phyloP scores from a whole-genome alignment of 371 early-diverging fungal genomes.

The Vairimorpha apis region DNA sequence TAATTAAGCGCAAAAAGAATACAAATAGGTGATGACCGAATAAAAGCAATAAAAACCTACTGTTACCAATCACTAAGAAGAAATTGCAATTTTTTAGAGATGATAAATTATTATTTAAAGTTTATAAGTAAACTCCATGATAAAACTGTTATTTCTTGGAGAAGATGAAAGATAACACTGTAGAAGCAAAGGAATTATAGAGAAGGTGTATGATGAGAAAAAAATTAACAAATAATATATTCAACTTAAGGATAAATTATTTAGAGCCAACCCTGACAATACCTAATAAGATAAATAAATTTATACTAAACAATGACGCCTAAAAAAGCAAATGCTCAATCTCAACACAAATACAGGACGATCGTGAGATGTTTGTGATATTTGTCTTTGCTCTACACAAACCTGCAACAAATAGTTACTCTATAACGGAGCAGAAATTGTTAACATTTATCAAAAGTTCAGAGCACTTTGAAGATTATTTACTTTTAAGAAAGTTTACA shows the following conservation, averaged over 20 bases:
- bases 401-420: background rate
- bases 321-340: background rate
- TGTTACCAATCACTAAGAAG: too few species aligned
- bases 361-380: conserved; percentile 11
- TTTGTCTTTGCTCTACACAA: background rate
- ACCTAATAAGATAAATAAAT: background rate
- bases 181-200: background rate
- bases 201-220: too few species aligned
- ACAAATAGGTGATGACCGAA: background rate
- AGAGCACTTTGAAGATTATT: conserved; percentile 5
- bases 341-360: conserved; percentile 11
- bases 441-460: background rate
- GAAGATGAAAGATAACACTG: too few species aligned
- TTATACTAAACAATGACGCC: conserved; percentile 13
- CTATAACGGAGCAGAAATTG: conserved; percentile 5
- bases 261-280: background rate
- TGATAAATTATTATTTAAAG: too few species aligned
- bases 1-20: background rate
- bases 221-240: background rate
- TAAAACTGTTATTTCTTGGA: too few species aligned
- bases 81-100: too few species aligned
- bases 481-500: background rate
- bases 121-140: too few species aligned
- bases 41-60: background rate
- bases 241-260: background rate